These are phyloP conservation scores for Parachaetomium inaequale DNA, from an alignment of 495 filamentous ascomycete genomes.

Conservation along the genomic window DNA sequence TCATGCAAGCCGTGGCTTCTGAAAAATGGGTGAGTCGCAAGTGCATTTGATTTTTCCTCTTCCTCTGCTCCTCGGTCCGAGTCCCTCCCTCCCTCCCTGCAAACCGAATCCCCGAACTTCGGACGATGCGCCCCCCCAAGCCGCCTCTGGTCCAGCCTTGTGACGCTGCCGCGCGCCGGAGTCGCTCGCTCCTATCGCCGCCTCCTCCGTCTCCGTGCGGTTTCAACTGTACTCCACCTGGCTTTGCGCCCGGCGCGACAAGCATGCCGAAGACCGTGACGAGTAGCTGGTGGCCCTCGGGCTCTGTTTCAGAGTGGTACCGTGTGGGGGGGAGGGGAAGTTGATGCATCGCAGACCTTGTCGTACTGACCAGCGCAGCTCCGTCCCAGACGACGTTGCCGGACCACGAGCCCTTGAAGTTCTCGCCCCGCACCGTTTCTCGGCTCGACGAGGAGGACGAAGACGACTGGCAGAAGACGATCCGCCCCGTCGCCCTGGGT, in stretches of 20 bases:
- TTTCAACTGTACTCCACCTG: constrained; percentile 18
- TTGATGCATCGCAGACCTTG: constrained; percentile 2
- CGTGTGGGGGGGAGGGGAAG: too few relatives aligned
- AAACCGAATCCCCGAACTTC: not conserved
- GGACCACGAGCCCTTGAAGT: constrained; percentile 47
- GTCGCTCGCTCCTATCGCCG: not conserved
- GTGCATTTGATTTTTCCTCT: not conserved
- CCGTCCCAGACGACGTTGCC: constrained; percentile 53
- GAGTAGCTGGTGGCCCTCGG: too few relatives aligned
- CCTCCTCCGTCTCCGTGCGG: constrained; percentile 14
- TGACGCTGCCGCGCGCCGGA: not conserved
- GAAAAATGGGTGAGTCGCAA: constrained; percentile 37
- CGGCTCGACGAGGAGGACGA: constrained; percentile 43
- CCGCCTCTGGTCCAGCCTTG: not conserved
- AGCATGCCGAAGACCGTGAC: not conserved
- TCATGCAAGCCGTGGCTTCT: constrained; percentile 31
- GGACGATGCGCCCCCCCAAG: constrained; percentile 6
- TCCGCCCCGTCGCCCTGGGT: constrained; percentile 38
- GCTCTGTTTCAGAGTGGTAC: too few relatives aligned
- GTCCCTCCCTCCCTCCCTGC: not conserved
- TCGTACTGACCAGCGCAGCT: constrained; percentile 37
- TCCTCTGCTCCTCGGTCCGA: not conserved
- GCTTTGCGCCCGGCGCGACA: not conserved
- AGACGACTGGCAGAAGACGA: constrained; percentile 44
- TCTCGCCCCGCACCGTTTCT: constrained; percentile 41